Conservation (phyloP, 2,329 filamentous ascomycete genomes). For the Botrytis squamosa region DNA sequence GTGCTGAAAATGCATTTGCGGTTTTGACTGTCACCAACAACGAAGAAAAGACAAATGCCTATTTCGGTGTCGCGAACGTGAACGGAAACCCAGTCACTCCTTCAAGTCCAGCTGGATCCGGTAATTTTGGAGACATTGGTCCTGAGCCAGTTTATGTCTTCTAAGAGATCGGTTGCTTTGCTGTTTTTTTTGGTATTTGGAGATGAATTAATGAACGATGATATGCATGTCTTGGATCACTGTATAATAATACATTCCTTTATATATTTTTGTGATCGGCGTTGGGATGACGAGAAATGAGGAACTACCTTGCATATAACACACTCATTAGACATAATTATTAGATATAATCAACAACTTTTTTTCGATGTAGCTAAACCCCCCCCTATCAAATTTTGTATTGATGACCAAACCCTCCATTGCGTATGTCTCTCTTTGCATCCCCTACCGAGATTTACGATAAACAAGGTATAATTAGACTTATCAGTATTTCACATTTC, state of each 20-base stretch:
- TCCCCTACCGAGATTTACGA: background rate
- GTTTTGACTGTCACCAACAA: constrained; percentile 12
- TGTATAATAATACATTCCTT: background rate
- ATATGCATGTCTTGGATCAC: background rate
- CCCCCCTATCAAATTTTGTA: background rate
- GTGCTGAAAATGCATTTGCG: background rate
- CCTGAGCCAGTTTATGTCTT: constrained; percentile 1
- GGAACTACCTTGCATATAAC: background rate
- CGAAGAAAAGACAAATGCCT: background rate
- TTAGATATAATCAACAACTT: background rate
- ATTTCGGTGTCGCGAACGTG: background rate
- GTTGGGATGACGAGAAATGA: background rate
- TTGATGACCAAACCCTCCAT: background rate
- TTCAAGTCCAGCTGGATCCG: background rate
- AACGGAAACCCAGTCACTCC: background rate
- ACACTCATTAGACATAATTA: background rate
- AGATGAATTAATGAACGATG: background rate
- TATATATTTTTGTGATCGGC: background rate
- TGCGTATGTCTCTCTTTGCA: background rate
- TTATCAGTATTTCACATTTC: background rate
- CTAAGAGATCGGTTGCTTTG: background rate
- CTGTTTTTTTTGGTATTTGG: background rate
- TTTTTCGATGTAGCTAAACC: background rate
- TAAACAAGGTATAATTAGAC: background rate
- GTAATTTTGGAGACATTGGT: background rate